Evolutionary conservation across 805 yeast genomes (phyloP), one percentile per base, ranked within the genome.

Genomic region (Nakazawaea populi): DNA sequence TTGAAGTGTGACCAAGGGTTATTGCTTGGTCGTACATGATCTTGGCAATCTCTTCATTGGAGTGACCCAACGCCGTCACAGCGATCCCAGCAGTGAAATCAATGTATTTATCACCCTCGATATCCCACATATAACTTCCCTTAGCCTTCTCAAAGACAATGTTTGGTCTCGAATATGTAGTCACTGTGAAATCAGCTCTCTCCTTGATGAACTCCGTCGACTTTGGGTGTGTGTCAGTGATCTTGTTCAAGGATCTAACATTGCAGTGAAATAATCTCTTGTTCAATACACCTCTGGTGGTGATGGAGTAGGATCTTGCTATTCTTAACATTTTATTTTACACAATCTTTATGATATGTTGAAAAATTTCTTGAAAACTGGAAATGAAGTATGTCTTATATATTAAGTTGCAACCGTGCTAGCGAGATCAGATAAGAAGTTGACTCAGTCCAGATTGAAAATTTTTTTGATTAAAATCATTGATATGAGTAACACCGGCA

Each of bases 21-120:
- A 65, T 64, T 1, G 90, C 80, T 69, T 94, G 99, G 42, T 86
- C 85, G 52, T 69, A 67, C 54, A 90, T 65, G 54, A 94, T 79
- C 49, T 85, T 71, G 6, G 96, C 78, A 37, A 94, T 77, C 55
- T 82, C 85, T 4, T 83, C 81, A 59, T 94, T 78, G 29, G 90
- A 73, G 63, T 94, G 98, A 2, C 99, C 99, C 55, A 94, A 72
- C 1, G 88, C 85, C n/a, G 96, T 92, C 12, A 94, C 99, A 1
- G 99, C 98, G 58, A 94, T 92, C 48, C 99, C 99, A 1, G 97
- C 90, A 1, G 92, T 84, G 68, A 94, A 92, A 64, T 94, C 99
- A 47, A 94, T 75, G 62, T 85, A 94, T 63, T 85, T 77, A 39
- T 80, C 75, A 54, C 86, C 85, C 59, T 88, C 89, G 46, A 85